phyloP scores from a whole-genome alignment of 1,139 yeast genomes.

The Blastobotrys malaysiensis region DNA sequence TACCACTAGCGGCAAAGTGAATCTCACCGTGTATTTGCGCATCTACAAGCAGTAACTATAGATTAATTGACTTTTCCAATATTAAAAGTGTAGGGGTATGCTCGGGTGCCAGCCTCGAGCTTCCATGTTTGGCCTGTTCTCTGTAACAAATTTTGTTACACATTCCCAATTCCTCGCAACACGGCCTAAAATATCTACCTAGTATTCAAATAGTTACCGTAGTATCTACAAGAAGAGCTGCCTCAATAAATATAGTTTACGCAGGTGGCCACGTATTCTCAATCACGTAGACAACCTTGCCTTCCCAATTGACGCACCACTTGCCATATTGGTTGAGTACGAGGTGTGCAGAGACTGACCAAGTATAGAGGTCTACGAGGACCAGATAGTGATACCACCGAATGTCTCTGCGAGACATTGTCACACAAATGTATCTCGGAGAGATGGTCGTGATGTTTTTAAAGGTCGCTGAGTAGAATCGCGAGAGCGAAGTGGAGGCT shows the following conservation, averaged over 20 bases:
- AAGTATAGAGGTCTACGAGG: background rate
- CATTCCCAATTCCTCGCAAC: no score
- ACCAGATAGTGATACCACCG: background rate
- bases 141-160: no score
- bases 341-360: background rate
- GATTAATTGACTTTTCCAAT: no score
- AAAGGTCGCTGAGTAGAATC: background rate
- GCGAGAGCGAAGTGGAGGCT: background rate
- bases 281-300: background rate
- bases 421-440: background rate
- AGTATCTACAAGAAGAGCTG: no score
- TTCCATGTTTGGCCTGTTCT: no score
- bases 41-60: slow-evolving; percentile 33
- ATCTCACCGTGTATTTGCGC: slow-evolving; percentile 71
- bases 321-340: background rate
- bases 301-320: background rate
- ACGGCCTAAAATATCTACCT: no score
- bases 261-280: no score
- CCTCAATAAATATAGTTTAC: no score
- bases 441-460: background rate
- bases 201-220: no score
- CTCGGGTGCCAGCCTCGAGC: no score
- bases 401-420: background rate
- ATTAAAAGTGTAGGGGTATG: no score
- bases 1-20: slow-evolving; percentile 53